Base-by-base conservation (phyloP, 2,329 filamentous ascomycete species). In the Aspergillus persii region DNA sequence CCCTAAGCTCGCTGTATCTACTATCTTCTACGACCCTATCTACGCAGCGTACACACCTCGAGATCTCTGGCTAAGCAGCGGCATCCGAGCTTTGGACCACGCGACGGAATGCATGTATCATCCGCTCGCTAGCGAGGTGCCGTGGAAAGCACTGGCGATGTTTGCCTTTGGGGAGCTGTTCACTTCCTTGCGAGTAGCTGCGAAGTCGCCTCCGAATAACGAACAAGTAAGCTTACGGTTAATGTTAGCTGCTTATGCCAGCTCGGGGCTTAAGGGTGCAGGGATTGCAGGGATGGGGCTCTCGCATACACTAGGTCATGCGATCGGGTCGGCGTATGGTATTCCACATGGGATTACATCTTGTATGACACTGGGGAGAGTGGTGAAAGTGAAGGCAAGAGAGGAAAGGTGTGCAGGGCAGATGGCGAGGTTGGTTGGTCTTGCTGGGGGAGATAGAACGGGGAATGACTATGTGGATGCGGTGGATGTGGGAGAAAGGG, bases 1-100 rank as follows among this genome's bases (percentile, higher is more conserved):
- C 5, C 23, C 46, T 2, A 29, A 48, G 1, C 41, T 59, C 33
- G 51, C 31, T 3, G 5, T 53, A 3, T 8, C 31, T 2, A 33
- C 15, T 6, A 53, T 59, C 7, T 53, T 59, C 46, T 59, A 59
- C 27, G 57, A 59, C 29, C 57, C 57, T 4, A n/a, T 8, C 2
- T 58, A 54, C 23, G 39, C 51, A 2, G 29, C 27, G 2, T 23
- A 58, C 39, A 58, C 57, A 3, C 57, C 57, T 7, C n/a, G n/a
- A 8, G 8, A 51, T 3, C 33, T 58, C 6, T 58, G 50, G 47
- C 31, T 58, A 15, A 51, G 46, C 15, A 58, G 50, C 2, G 57
- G 51, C 4, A 54, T 58, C 23, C 46, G 57, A 4, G 57, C 57
- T 18, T 26, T 58, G n/a, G 57, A 58, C 39, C 57, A 58, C 27